Conservation (phyloP, 192 early-diverging fungal species). For the Jimgerdemannia lactiflua region DNA sequence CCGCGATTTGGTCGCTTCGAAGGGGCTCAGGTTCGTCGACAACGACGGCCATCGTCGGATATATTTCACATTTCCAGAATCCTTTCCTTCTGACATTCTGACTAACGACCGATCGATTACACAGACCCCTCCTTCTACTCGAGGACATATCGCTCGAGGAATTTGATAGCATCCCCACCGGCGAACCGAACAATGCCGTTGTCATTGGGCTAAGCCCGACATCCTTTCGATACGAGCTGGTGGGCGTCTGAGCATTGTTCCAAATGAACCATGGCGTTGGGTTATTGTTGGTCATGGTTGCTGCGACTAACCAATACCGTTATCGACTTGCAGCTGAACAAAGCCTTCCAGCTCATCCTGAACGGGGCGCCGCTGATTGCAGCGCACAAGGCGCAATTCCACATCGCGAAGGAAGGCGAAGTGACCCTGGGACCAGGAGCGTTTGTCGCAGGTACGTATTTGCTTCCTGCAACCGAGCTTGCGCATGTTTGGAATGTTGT, state of each 20-base stretch:
- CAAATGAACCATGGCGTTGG: conserved; percentile 2
- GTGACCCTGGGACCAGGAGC: conserved; percentile 86
- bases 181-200: conserved; percentile 64
- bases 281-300: background rate
- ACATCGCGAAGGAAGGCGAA: conserved; percentile 53
- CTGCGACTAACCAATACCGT: too few species aligned
- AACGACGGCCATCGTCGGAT: too few species aligned
- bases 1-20: conserved; percentile 51
- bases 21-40: conserved; percentile 32
- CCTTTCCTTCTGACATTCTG: background rate
- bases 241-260: conserved; percentile 11
- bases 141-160: conserved; percentile 69
- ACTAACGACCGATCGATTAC: background rate
- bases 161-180: conserved; percentile 57
- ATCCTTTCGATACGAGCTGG: conserved; percentile 64
- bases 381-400: conserved; percentile 84
- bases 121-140: conserved; percentile 75
- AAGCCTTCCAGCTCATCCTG: conserved; percentile 70
- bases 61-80: too few species aligned
- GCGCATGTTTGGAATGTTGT: background rate
- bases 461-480: background rate
- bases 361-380: conserved; percentile 65
- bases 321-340: conserved; percentile 51
- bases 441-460: conserved; percentile 60
- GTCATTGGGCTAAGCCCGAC: conserved; percentile 81